Evolutionary conservation across 805 yeast species (phyloP).

Genomic region (Isabelozyma rhagii): DNA sequence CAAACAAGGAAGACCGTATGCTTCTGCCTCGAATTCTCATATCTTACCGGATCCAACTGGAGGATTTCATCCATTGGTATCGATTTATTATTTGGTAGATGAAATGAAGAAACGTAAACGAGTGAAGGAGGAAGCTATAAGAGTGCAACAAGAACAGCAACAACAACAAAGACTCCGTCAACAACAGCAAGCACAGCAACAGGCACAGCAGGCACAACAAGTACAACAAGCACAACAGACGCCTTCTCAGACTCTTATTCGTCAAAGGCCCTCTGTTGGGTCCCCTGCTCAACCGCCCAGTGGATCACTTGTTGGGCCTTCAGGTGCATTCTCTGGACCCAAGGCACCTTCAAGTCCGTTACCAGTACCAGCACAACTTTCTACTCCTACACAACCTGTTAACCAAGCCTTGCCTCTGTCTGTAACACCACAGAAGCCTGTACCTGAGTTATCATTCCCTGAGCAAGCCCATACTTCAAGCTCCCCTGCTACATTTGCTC

Average conservation of each 20-base stretch:
- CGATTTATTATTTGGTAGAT: conserved; percentile 80
- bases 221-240: conserved; percentile 4
- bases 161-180: conserved; percentile 10
- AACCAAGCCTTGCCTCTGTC: not conserved
- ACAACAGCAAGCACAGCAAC: conserved; percentile 10
- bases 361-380: conserved; percentile 12
- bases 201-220: conserved; percentile 3
- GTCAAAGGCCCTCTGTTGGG: conserved; percentile 2
- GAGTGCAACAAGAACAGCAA: conserved; percentile 23
- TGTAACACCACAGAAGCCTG: conserved; percentile 5
- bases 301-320: conserved; percentile 9
- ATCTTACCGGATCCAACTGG: conserved; percentile 70
- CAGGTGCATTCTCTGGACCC: not conserved
- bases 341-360: conserved; percentile 8
- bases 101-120: conserved; percentile 76
- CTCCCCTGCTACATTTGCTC: conserved; percentile 11
- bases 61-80: conserved; percentile 84
- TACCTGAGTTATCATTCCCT: conserved; percentile 26
- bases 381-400: conserved; percentile 1
- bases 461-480: conserved; percentile 39
- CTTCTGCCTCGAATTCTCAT: conserved; percentile 30
- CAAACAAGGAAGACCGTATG: conserved; percentile 36
- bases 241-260: conserved; percentile 6
- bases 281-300: conserved; percentile 1
- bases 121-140: conserved; percentile 51